A percentile compares a stretch with the other conserved stretches of the same genome.
Evolutionary conservation across 768 basidiomycete species (phyloP).

Genomic region (Trametes gibbosa): DNA sequence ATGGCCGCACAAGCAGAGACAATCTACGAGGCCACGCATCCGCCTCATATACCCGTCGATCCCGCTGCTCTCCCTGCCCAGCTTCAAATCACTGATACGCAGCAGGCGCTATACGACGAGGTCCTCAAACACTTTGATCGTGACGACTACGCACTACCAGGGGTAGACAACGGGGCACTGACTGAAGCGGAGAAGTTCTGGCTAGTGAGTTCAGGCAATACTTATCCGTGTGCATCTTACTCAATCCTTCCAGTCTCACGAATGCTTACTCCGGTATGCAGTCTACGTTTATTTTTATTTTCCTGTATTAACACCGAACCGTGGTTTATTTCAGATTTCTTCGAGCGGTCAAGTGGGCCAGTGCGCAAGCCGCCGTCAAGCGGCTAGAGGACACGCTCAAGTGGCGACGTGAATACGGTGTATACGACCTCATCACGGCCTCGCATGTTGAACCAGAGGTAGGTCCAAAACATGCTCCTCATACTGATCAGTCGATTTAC

Average conservation of each 20-base stretch:
- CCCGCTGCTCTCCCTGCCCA: conserved; percentile 9
- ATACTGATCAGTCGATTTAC: background rate
- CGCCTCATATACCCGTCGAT: conserved; percentile 20
- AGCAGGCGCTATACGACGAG: conserved; percentile 48
- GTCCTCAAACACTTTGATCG: conserved; percentile 60
- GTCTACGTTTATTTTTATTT: background rate
- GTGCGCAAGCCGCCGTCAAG: conserved; percentile 49
- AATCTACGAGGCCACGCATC: conserved; percentile 17
- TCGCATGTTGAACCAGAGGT: conserved; percentile 75
- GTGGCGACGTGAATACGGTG: conserved; percentile 79
- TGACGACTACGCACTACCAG: conserved; percentile 52
- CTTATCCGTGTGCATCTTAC: background rate
- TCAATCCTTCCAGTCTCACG: conserved; percentile 43
- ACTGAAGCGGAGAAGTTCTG: conserved; percentile 73
- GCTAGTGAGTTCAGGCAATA: conserved; percentile 45
- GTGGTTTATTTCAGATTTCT: conserved; percentile 48
- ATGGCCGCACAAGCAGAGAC: conserved; percentile 12
- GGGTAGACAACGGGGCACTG: conserved; percentile 42
- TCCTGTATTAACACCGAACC: background rate
- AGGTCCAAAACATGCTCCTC: conserved; percentile 13
- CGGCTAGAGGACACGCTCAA: conserved; percentile 69
- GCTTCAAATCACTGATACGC: conserved; percentile 37
- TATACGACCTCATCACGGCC: conserved; percentile 61
- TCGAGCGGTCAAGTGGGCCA: conserved; percentile 76
- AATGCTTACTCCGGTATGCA: conserved; percentile 64